Conservation (phyloP, 1,139 yeast species). For the Hanseniaspora gamundiae region DNA sequence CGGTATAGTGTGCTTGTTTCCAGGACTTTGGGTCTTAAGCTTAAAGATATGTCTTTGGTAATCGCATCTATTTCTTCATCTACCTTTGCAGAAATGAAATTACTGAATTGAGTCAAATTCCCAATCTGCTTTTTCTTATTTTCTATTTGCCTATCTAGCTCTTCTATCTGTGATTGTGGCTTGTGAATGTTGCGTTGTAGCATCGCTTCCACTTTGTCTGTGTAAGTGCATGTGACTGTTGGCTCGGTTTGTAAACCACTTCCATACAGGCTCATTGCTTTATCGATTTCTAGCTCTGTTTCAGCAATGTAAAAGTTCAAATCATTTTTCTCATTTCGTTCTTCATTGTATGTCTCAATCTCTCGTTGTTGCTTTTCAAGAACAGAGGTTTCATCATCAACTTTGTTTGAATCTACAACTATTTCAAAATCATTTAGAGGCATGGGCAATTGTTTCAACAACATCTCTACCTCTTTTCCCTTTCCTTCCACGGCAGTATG, state of each 20-base stretch:
- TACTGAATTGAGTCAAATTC: too few relatives aligned
- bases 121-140: neutral
- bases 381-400: neutral
- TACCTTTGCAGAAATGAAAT: neutral
- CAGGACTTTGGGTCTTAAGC: too few relatives aligned
- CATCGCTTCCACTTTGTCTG: too few relatives aligned
- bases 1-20: too few relatives aligned
- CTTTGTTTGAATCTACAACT: conserved; percentile 14
- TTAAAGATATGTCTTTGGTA: neutral
- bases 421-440: conserved; percentile 51
- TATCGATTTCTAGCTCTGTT: neutral
- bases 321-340: neutral
- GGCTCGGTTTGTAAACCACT: too few relatives aligned
- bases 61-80: neutral
- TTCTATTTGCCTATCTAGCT: neutral
- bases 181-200: too few relatives aligned
- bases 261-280: too few relatives aligned
- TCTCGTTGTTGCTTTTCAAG: neutral
- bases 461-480: conserved; percentile 10
- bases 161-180: too few relatives aligned
- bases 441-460: conserved; percentile 35
- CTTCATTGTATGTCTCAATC: neutral
- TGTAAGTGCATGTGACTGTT: too few relatives aligned
- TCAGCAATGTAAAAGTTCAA: neutral
- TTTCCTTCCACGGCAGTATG: neutral